A percentile compares a stretch with the other conserved stretches of the same genome.
Evolutionary conservation across 257 asterid species (phyloP).

Genomic region (Agastache rugosa): DNA sequence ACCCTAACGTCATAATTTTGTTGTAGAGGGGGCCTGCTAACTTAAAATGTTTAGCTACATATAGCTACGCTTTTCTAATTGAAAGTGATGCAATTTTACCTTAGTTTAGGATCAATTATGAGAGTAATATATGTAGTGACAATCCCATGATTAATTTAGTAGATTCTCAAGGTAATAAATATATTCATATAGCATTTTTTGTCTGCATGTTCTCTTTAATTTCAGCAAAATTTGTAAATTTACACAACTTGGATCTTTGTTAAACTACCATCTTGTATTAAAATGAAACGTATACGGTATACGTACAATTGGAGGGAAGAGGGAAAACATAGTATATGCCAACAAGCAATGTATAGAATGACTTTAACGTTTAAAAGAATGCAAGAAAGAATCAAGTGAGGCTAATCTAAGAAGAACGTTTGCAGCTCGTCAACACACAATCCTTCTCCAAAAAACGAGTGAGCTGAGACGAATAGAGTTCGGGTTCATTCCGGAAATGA

Average conservation of each 20-base stretch:
- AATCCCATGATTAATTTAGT: no score
- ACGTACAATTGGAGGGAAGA: conserved; percentile 2
- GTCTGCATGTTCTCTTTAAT: no score
- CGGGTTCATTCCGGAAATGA: conserved; percentile 82
- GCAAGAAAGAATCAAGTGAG: conserved; percentile 33
- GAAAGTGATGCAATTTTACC: no score
- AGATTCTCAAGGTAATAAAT: no score
- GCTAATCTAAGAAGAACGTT: conserved; percentile 47
- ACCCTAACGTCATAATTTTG: no score
- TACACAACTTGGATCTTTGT: not conserved
- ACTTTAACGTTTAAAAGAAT: conserved; percentile 15
- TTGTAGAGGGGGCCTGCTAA: no score
- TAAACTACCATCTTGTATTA: not conserved
- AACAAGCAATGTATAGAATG: not conserved
- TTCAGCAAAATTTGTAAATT: no score
- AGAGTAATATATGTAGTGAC: no score
- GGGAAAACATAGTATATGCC: not conserved
- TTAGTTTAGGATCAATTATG: no score
- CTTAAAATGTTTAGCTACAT: no score
- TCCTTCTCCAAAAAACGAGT: conserved; percentile 69
- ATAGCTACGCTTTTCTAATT: no score
- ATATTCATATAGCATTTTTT: no score
- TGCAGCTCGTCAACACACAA: conserved; percentile 66
- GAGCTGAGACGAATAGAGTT: conserved; percentile 83
- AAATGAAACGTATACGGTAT: not conserved